phyloP scores from a whole-genome alignment of 768 basidiomycete genomes.

The Cyclocybe aegerita region DNA sequence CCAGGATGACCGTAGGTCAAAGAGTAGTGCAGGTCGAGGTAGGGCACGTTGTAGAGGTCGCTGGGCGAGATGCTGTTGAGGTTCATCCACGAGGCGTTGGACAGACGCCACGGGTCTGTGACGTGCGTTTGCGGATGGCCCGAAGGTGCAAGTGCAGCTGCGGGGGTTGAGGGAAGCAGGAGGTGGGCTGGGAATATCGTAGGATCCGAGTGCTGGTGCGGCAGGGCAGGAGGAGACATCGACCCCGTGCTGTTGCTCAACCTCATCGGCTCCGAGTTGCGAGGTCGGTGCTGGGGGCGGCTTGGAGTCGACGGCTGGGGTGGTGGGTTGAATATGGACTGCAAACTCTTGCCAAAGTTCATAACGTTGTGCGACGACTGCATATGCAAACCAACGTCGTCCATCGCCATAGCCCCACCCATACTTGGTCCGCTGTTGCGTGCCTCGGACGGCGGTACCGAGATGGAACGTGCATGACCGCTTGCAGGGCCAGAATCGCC shows the following conservation, averaged over 20 bases:
- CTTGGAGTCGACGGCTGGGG: background rate
- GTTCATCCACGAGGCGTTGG: no score
- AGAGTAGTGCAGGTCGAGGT: constrained; percentile 69
- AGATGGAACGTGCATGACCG: constrained; percentile 49
- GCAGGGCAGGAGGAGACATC: background rate
- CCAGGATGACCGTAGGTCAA: background rate
- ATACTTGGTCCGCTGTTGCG: constrained; percentile 26
- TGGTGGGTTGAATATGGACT: constrained; percentile 7
- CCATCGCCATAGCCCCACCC: constrained; percentile 19
- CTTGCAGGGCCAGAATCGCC: constrained; percentile 8
- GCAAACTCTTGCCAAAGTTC: constrained; percentile 6
- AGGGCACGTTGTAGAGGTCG: constrained; percentile 50
- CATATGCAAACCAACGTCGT: constrained; percentile 22
- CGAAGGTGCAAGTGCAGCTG: constrained; percentile 1
- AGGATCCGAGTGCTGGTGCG: background rate
- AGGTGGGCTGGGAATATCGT: background rate
- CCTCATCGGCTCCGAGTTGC: constrained; percentile 2
- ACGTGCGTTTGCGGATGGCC: background rate
- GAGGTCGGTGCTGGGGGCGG: background rate
- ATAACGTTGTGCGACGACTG: constrained; percentile 6
- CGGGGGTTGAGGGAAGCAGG: constrained; percentile 4
- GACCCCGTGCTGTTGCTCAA: constrained; percentile 4
- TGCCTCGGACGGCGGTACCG: constrained; percentile 56
- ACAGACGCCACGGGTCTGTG: background rate
- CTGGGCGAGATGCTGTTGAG: no score